Evolutionary conservation across 768 basidiomycete species (phyloP), one percentile per base, ranked within the genome.

Genomic region (Leccinum rimulosum): DNA sequence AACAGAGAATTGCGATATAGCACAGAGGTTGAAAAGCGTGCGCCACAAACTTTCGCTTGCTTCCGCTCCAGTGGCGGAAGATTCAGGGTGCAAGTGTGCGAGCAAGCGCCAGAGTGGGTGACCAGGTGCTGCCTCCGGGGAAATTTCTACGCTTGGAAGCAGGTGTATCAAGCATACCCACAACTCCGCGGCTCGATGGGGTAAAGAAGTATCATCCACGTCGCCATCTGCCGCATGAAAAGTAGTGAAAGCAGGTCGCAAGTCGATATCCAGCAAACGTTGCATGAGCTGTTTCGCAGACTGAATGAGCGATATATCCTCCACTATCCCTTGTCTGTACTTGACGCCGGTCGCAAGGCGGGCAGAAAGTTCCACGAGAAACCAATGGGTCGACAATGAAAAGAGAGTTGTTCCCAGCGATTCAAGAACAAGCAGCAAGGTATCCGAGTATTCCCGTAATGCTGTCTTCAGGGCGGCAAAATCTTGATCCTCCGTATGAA

Each of bases 91-190:
- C 43, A 72, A 59, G 6, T 73, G 68, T 38, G 73, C 67, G 28
- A 86, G 61, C 33, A 80, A 58, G 27, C 68, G 67, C 83, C 84
- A 84, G 60, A 86, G 77, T 6, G 74, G 75, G 64, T 76, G 75
- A 15, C 61, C 57, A 47, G 60, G 60, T 64, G 62, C 52, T 60
- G 52, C 17, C 15, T 58, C 59, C n/a, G 61, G 64, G 40, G 66
- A 55, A 6, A 56, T 25, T 25, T 62, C 69, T 40, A 64, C 70
- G 40, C 66, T 68, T 28, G 65, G 54, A 6, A 82, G 68, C n/a
- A 90, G 65, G 63, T 91, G 84, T 36, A 90, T 77, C 22, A 93
- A 66, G 38, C 82, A 84, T 51, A 92, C 77, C 95, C 94, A 96
- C 17, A 88, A 63, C 64, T 93, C 88, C 2, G 83, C 78, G 1